Conservation (phyloP, 202 grass and related monocot species). For the Zoysia matrella region DNA sequence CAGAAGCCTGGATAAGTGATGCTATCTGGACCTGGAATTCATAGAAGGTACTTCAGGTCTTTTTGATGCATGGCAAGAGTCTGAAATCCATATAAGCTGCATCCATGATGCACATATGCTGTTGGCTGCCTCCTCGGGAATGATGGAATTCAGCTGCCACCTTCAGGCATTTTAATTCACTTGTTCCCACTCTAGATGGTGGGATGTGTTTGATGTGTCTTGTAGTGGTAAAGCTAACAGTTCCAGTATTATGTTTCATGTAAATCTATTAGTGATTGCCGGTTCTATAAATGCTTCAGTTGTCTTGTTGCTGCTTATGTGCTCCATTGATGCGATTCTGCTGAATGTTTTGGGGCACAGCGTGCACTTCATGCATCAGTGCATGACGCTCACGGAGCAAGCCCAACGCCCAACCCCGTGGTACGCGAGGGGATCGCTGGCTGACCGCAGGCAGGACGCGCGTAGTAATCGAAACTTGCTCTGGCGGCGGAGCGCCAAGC, state of each 20-base stretch:
- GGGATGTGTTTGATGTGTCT: constrained; percentile 11
- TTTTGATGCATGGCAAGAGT: background rate
- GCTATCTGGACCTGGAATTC: constrained; percentile 9
- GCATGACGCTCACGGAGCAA: too few relatives aligned
- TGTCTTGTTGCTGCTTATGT: background rate
- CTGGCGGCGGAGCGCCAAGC: too few relatives aligned
- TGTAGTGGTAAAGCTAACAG: too few relatives aligned
- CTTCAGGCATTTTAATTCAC: background rate
- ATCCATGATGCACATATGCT: constrained; percentile 12
- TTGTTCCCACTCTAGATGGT: background rate
- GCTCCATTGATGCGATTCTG: background rate
- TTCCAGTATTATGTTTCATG: background rate
- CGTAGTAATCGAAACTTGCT: too few relatives aligned
- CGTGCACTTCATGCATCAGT: too few relatives aligned
- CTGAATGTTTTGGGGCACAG: background rate
- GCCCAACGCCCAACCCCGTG: too few relatives aligned
- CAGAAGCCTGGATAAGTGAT: constrained; percentile 3
- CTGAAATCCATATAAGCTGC: constrained; percentile 33
- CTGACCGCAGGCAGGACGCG: too few relatives aligned
- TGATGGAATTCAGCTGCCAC: background rate
- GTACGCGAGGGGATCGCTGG: too few relatives aligned
- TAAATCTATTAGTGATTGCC: constrained; percentile 2
- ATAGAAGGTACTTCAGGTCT: constrained; percentile 10
- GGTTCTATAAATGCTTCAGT: background rate
- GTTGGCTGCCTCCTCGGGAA: constrained; percentile 1